phyloP scores from a whole-genome alignment of 2,329 filamentous ascomycete species.

The Sclerotinia trifoliorum region DNA sequence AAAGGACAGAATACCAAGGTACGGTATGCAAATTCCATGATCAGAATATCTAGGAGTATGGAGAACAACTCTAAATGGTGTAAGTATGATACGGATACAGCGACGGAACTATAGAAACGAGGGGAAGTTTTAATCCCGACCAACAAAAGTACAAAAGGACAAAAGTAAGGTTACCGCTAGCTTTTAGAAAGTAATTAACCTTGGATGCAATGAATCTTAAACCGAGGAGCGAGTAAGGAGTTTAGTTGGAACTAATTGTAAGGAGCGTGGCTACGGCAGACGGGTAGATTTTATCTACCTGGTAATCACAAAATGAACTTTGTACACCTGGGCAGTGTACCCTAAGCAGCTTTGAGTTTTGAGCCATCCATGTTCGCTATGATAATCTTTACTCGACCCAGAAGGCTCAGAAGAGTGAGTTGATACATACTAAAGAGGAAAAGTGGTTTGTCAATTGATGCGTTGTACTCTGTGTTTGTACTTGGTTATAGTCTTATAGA shows the following conservation, averaged over 20 bases:
- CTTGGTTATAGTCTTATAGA: not conserved
- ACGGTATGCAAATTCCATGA: not conserved
- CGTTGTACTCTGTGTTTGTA: conserved; percentile 15
- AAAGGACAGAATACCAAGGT: not conserved
- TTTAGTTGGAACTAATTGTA: too few relatives aligned
- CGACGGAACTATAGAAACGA: not conserved
- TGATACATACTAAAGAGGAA: conserved; percentile 27
- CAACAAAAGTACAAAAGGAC: not conserved
- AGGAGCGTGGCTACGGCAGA: too few relatives aligned
- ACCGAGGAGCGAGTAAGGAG: too few relatives aligned
- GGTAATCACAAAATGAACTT: too few relatives aligned
- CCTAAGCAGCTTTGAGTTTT: conserved; percentile 5
- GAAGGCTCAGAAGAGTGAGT: not conserved
- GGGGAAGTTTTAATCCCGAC: not conserved
- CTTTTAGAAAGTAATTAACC: too few relatives aligned
- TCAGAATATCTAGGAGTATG: not conserved
- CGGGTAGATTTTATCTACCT: too few relatives aligned
- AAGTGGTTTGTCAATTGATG: conserved; percentile 8
- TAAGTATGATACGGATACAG: not conserved
- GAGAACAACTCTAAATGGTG: not conserved
- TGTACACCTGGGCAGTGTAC: not conserved
- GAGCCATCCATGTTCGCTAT: not conserved
- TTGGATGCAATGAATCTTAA: too few relatives aligned
- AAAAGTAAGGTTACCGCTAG: not conserved
- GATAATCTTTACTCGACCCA: conserved; percentile 1